phyloP scores from a whole-genome alignment of 2,329 filamentous ascomycete genomes.

The Xylariaceae sp. region DNA sequence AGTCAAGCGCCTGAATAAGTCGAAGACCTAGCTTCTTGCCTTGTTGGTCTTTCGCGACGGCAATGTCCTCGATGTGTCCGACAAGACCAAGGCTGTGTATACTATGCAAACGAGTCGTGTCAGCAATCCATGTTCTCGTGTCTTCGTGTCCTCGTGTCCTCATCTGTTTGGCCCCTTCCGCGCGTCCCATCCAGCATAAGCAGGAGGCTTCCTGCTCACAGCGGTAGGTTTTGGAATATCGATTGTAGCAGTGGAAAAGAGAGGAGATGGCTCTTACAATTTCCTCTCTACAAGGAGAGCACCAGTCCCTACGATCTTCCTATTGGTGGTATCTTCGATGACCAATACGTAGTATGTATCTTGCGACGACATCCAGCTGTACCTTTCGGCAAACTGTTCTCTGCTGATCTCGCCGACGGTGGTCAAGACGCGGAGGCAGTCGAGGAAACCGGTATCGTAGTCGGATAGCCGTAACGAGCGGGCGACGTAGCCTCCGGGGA shows the following conservation, averaged over 20 bases:
- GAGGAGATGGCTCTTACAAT: slow-evolving; percentile 62
- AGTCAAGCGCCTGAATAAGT: slow-evolving; percentile 92
- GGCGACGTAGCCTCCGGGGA: slow-evolving; percentile 81
- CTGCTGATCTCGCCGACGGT: slow-evolving; percentile 86
- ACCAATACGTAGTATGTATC: slow-evolving; percentile 86
- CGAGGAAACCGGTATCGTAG: slow-evolving; percentile 81
- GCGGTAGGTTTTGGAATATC: background rate
- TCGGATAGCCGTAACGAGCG: slow-evolving; percentile 79
- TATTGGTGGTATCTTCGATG: slow-evolving; percentile 69
- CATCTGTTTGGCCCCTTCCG: no score
- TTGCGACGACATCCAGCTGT: slow-evolving; percentile 76
- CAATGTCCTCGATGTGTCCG: slow-evolving; percentile 97
- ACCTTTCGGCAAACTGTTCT: slow-evolving; percentile 75
- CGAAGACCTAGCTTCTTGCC: slow-evolving; percentile 94
- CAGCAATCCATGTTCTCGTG: slow-evolving; percentile 17
- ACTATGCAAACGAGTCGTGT: slow-evolving; percentile 43
- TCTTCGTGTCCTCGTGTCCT: background rate
- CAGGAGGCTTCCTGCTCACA: no score
- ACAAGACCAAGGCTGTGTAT: slow-evolving; percentile 82
- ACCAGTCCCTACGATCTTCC: slow-evolving; percentile 83
- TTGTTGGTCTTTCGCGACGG: slow-evolving; percentile 91
- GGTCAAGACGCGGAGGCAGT: slow-evolving; percentile 87
- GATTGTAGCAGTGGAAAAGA: background rate
- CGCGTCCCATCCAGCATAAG: no score
- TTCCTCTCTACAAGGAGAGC: slow-evolving; percentile 91